Conservation (phyloP, 768 basidiomycete genomes). For the Tulasnella sp. region DNA sequence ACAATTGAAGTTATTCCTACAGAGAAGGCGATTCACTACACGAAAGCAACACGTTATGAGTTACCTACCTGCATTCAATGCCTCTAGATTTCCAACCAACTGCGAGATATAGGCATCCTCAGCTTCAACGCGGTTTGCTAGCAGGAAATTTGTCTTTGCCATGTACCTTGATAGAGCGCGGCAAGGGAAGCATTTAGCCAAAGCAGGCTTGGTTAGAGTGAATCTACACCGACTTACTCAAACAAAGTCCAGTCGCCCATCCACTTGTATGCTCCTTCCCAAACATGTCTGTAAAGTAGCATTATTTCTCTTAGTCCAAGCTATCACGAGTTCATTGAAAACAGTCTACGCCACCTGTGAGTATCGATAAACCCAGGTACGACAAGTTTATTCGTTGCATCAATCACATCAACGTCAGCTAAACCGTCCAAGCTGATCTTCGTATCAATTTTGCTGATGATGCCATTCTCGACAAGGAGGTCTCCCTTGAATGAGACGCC, state of each 20-base stretch:
- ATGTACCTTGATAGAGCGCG: background rate
- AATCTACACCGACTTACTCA: background rate
- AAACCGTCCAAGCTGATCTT: background rate
- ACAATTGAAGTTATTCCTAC: slow-evolving; percentile 11
- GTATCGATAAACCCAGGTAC: slow-evolving; percentile 11
- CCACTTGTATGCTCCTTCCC: slow-evolving; percentile 9
- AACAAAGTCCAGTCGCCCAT: slow-evolving; percentile 15
- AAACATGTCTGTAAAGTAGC: no score
- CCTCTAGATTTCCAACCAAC: slow-evolving; percentile 8
- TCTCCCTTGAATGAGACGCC: slow-evolving; percentile 3
- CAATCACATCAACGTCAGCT: background rate
- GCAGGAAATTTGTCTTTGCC: slow-evolving; percentile 1
- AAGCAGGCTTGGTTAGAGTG: background rate
- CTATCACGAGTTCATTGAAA: no score
- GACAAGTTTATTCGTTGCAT: slow-evolving; percentile 12
- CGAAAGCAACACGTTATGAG: background rate
- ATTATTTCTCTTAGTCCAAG: no score
- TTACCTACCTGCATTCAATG: slow-evolving; percentile 7
- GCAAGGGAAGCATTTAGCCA: no score
- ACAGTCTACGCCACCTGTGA: no score
- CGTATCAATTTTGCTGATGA: background rate
- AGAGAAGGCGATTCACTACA: background rate
- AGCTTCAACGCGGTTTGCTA: background rate
- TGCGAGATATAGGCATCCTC: slow-evolving; percentile 12
- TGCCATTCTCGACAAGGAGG: slow-evolving; percentile 1